phyloP scores from a whole-genome alignment of 208 protist species.

The Crithidia fasciculata region DNA sequence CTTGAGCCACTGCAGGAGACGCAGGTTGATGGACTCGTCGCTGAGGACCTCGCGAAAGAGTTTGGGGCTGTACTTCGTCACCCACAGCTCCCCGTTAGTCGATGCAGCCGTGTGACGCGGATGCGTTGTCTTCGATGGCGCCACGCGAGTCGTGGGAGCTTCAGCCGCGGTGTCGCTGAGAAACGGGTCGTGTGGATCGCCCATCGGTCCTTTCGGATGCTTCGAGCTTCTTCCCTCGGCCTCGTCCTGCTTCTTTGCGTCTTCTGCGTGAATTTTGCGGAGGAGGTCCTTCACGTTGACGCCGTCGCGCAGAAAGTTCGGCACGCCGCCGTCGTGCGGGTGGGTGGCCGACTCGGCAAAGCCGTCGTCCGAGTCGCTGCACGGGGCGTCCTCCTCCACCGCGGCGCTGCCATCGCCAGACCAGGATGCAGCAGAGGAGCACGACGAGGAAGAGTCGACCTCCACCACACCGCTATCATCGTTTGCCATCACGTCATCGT shows the following conservation, averaged over 20 bases:
- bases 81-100: constrained; percentile 55
- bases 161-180: not conserved
- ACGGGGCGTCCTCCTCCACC: not conserved
- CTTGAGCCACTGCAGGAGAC: constrained; percentile 84
- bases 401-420: not conserved
- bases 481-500: not conserved
- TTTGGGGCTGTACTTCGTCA: constrained; percentile 74
- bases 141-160: not conserved
- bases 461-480: not conserved
- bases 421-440: not conserved
- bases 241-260: constrained; percentile 14
- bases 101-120: not conserved
- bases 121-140: not conserved
- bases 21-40: constrained; percentile 80
- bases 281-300: constrained; percentile 22
- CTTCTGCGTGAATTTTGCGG: constrained; percentile 25
- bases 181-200: not conserved
- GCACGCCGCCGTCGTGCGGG: not conserved
- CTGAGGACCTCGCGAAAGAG: constrained; percentile 83
- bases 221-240: constrained; percentile 2
- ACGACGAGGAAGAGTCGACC: constrained; percentile 5
- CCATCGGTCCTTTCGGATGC: not conserved
- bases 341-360: not conserved
- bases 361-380: not conserved
- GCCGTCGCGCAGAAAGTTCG: constrained; percentile 23